Percentiles rank a stretch among this genome's conserved stretches.
Conservation (phyloP, 768 basidiomycete genomes). For the Strobilomyces echinocephalus region DNA sequence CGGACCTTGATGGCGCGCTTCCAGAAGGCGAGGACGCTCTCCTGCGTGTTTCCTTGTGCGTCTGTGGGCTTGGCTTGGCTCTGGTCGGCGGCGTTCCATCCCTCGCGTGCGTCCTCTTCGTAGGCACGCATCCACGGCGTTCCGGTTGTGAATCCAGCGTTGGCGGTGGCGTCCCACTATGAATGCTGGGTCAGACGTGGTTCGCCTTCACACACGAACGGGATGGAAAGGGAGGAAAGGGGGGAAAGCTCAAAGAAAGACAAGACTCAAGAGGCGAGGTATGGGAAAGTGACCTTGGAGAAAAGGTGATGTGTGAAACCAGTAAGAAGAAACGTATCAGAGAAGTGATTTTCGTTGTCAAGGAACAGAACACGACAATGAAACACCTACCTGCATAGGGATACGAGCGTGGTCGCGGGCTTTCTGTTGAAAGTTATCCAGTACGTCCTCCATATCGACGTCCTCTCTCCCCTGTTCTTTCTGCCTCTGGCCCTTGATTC, state of each 20-base stretch:
- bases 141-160: constrained; percentile 64
- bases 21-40: constrained; percentile 62
- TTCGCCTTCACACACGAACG: background rate
- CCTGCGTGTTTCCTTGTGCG: background rate
- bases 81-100: constrained; percentile 45
- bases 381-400: constrained; percentile 56
- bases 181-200: background rate
- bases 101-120: constrained; percentile 48
- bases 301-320: background rate
- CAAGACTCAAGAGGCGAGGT: background rate
- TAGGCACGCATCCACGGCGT: constrained; percentile 74
- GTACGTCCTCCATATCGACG: constrained; percentile 58
- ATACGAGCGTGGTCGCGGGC: constrained; percentile 68
- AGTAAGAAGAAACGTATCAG: background rate
- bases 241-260: background rate
- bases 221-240: background rate
- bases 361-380: background rate
- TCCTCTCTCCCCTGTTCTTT: constrained; percentile 31
- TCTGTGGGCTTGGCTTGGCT: background rate
- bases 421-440: constrained; percentile 54
- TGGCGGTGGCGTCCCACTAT: constrained; percentile 51
- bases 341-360: background rate
- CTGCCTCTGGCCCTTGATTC: constrained; percentile 38
- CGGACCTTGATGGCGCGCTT: constrained; percentile 49
- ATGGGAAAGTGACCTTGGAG: background rate